Base-by-base conservation (phyloP, 2,329 filamentous ascomycete species). In the Ophiognomonia clavigignenti-juglandacearum region DNA sequence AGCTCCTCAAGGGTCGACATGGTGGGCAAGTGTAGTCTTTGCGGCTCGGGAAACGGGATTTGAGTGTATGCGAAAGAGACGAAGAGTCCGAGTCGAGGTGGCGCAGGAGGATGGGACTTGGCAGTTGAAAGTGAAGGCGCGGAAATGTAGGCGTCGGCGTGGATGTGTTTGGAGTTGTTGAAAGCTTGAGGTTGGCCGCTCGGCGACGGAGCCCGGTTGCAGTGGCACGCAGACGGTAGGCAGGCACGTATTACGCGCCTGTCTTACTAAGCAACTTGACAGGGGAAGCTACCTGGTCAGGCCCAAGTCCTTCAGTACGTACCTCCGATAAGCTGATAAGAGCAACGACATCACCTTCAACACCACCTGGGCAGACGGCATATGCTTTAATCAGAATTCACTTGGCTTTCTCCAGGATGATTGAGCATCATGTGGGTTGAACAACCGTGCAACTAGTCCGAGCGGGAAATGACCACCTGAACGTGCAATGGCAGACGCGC, bases 1-100 rank as follows among this genome's bases (percentile, higher is more conserved):
- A 95, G 85, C 73, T 95, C 89, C 74, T 95, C 89, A 61, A 95
- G 83, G 58, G 88, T 93, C 59, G 89, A 90, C 89, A 95, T 95
- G 65, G 54, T 75, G 64, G 59, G 38, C 44, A 14, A 40, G 18
- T 34, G 19, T n/a, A n/a, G 27, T 35, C n/a, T 13, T 20, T 36
- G 18, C 19, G 35, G n/a, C 20, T 11, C 10, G 38, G n/a, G 34
- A 16, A 16, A 14, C 32, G 18, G 16, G 14, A 26, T 19, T 13
- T 19, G 18, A 18, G 27, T 35, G 19, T 24, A 14, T 24, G 20
- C 20, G 23, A 24, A 4, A 19, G 16, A 39, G 22, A 39, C 34
- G 14, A 26, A 23, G 31, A 14, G 14, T 16, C 4, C 16, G 16
- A 6, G 16, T 35, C 4, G 10, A 16, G 14, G 8, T 18, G 32